Percentiles rank a stretch among this genome's conserved stretches.
phyloP scores from a whole-genome alignment of 1,284 basidiomycete genomes.

The Psilocybe mexicana region DNA sequence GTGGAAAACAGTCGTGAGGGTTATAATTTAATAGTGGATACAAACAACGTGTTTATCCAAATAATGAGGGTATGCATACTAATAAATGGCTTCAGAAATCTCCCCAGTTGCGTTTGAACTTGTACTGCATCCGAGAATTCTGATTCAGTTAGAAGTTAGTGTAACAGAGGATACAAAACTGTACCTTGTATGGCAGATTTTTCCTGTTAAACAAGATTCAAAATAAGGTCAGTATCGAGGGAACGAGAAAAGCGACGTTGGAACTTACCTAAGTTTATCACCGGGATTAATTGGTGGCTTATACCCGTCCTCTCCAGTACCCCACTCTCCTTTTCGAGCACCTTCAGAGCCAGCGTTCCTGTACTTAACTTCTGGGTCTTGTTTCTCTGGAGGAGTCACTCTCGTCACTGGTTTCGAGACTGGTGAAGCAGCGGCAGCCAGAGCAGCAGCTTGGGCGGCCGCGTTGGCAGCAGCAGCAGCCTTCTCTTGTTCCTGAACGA shows the following conservation, averaged over 20 bases:
- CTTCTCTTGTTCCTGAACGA: conserved; percentile 51
- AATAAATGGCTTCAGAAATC: conserved; percentile 56
- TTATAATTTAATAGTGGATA: conserved; percentile 14
- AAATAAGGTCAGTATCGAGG: background rate
- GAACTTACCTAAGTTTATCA: conserved; percentile 68
- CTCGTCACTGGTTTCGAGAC: conserved; percentile 51
- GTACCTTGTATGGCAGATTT: conserved; percentile 85
- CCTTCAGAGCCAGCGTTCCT: conserved; percentile 53
- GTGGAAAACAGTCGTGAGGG: background rate
- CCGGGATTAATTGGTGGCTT: conserved; percentile 66
- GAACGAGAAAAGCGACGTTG: background rate
- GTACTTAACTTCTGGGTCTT: conserved; percentile 63
- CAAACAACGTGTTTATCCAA: conserved; percentile 7
- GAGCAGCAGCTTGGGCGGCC: conserved; percentile 10
- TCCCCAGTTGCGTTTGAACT: conserved; percentile 82
- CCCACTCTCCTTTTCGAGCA: conserved; percentile 64
- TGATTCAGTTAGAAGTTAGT: conserved; percentile 40
- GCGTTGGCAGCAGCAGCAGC: conserved; percentile 23
- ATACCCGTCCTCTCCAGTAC: conserved; percentile 71
- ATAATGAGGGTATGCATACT: background rate
- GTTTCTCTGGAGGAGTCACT: conserved; percentile 59
- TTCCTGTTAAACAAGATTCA: conserved; percentile 43
- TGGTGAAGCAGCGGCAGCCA: conserved; percentile 20
- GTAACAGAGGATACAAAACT: conserved; percentile 17
- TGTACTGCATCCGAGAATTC: conserved; percentile 72